phyloP scores from a whole-genome alignment of 129 eudicot species.

The Scalesia atractyloides region DNA sequence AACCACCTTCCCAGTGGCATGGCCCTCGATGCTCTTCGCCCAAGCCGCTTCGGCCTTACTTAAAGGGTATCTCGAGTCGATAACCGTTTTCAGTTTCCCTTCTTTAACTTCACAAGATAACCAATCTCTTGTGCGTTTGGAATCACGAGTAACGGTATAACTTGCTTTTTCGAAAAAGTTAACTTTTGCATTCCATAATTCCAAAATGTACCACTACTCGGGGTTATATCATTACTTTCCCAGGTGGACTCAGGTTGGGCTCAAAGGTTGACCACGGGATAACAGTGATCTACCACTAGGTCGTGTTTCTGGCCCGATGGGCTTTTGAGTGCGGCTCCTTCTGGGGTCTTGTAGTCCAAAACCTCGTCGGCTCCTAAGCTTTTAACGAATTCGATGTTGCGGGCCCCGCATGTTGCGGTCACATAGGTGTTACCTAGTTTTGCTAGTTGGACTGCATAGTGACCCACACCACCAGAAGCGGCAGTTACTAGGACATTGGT shows the following conservation, averaged over 20 bases:
- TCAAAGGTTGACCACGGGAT: constrained; percentile 56
- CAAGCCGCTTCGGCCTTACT: constrained; percentile 65
- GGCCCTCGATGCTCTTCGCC: constrained; percentile 74
- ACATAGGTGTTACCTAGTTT: constrained; percentile 62
- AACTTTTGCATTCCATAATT: constrained; percentile 55
- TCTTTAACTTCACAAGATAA: constrained; percentile 54
- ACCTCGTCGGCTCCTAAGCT: constrained; percentile 71
- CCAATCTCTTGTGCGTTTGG: constrained; percentile 52
- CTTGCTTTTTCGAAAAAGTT: constrained; percentile 56
- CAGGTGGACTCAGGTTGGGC: constrained; percentile 44
- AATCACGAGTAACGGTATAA: constrained; percentile 46
- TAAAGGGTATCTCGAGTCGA: constrained; percentile 60
- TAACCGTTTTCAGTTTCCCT: constrained; percentile 59
- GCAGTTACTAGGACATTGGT: constrained; percentile 59
- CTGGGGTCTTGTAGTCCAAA: constrained; percentile 59
- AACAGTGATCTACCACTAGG: constrained; percentile 43
- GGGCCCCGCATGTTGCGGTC: constrained; percentile 70
- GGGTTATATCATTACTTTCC: constrained; percentile 58
- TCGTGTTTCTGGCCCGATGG: constrained; percentile 68
- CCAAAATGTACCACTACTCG: constrained; percentile 44
- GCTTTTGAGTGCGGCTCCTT: constrained; percentile 64
- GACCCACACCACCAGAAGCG: constrained; percentile 72
- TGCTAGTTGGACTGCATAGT: constrained; percentile 67
- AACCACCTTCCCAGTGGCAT: constrained; percentile 78
- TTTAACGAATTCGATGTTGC: constrained; percentile 55